Evolutionary conservation across 805 yeast genomes (phyloP), one percentile per base, ranked within the genome.

Genomic region (Clavispora santaluciae): DNA sequence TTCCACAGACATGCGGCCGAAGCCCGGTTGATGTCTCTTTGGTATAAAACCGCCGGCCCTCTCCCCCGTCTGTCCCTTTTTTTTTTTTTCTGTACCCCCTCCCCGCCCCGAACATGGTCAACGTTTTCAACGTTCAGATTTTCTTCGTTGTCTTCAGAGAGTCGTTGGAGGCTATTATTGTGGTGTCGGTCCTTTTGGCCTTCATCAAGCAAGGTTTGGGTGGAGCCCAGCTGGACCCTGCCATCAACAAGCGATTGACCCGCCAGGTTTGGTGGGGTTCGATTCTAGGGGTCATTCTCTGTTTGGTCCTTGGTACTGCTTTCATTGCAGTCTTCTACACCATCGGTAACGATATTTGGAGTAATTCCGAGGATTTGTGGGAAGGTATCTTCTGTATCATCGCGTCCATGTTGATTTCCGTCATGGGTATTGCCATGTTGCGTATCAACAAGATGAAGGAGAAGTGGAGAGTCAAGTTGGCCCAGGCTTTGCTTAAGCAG

Each of bases 371-470:
- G 63, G 97, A 91, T 62, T 64, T 91, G 43, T 91, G 98, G 98
- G 99, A 91, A 75, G 98, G 97, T 71, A 73, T 87, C 43, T 89
- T 91, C 61, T 86, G 95, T 66, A 68, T 91, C 51, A 81, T 91
- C 62, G 99, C 98, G 2, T 79, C 95, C 0, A 68, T 86, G 35
- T 78, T 91, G 79, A 91, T 91, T 59, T 78, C 96, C 10, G 54
- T 84, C 54, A 90, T 91, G 97, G 98, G 99, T 63, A 76, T 91
- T 57, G 95, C 97, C 43, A 86, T 91, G 96, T 76, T 91, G 59
- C 80, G 98, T 67, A 76, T 91, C 64, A 90, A 90, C 73, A 89
- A 90, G 73, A 87, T 90, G 95, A 89, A 88, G 69, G 91, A 80
- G 53, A 91, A 91, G 70, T 91, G 99, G 99, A 81, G 96, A 72